A percentile compares a stretch with the other conserved stretches of the same genome.
These are phyloP conservation scores for Penicillium sp. DNA, from an alignment of 2,329 filamentous ascomycete species.

Conservation along the genomic window DNA sequence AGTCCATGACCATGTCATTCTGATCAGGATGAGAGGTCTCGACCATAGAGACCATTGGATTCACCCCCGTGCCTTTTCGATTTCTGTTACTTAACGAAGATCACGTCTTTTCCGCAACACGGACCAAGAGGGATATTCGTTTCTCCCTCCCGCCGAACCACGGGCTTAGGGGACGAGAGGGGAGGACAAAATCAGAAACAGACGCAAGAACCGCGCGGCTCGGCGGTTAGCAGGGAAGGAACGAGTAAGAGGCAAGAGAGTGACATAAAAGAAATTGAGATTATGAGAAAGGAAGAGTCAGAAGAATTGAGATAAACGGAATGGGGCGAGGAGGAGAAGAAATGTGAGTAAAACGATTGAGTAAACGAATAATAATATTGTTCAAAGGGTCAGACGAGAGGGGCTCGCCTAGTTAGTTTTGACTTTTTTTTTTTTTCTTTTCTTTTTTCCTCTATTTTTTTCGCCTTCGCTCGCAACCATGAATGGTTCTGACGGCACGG, in stretches of 20 bases:
- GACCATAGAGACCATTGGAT: slow-evolving; percentile 47
- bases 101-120: slow-evolving; percentile 3
- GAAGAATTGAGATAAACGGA: slow-evolving; percentile 31
- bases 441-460: slow-evolving; percentile 12
- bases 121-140: slow-evolving; percentile 6
- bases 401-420: slow-evolving; percentile 13
- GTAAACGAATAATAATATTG: slow-evolving; percentile 39
- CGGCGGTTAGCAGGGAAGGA: slow-evolving; percentile 33
- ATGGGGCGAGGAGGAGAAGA: slow-evolving; percentile 21
- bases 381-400: slow-evolving; percentile 15
- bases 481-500: slow-evolving; percentile 17
- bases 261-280: slow-evolving; percentile 44
- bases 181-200: slow-evolving; percentile 12
- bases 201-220: slow-evolving; percentile 42
- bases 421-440: slow-evolving; percentile 14
- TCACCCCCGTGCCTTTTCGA: not conserved
- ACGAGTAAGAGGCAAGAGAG: slow-evolving; percentile 38
- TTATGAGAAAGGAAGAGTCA: slow-evolving; percentile 30
- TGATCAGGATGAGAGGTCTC: slow-evolving; percentile 39
- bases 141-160: slow-evolving; percentile 16
- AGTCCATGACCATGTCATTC: slow-evolving; percentile 43
- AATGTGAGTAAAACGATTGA: slow-evolving; percentile 39
- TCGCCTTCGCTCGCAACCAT: slow-evolving; percentile 3
- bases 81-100: slow-evolving; percentile 7
- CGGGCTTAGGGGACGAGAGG: slow-evolving; percentile 7